Conservation (phyloP, 441 rosid species). For the Syzygium syzygioides region DNA sequence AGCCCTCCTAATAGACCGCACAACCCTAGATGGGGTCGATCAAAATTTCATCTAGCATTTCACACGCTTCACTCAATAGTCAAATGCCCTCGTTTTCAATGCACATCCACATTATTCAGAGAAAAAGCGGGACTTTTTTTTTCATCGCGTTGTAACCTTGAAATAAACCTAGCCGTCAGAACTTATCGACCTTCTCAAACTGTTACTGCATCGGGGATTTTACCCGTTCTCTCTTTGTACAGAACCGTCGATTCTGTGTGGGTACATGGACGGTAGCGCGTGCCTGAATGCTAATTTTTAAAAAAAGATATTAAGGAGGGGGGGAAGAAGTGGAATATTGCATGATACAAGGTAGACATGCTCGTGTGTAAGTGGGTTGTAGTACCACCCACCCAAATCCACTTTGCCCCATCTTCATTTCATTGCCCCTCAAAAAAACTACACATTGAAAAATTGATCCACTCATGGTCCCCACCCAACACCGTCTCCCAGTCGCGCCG, state of each 20-base stretch:
- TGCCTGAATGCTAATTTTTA: not conserved
- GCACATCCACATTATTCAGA: not conserved
- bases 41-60: not conserved
- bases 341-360: not conserved
- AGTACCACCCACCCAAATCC: not conserved
- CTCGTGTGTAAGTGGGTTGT: not conserved
- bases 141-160: rapidly evolving
- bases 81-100: not conserved
- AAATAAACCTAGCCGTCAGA: not conserved
- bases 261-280: not conserved
- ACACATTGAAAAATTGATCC: not conserved
- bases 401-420: not conserved
- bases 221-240: not conserved
- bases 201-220: rapidly evolving
- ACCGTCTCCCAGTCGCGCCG: not conserved
- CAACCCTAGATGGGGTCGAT: not conserved
- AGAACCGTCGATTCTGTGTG: rapidly evolving
- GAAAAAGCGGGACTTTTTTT: not conserved
- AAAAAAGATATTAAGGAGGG: not conserved
- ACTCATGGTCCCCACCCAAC: not conserved
- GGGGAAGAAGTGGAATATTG: not conserved
- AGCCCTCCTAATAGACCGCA: not conserved
- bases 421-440: not conserved
- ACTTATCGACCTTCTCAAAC: not conserved
- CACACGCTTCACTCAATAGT: not conserved